Evolutionary conservation across 169 alveolate genomes (phyloP), one percentile per base, ranked within the genome.

Genomic region (Amoebophrya sp.): DNA sequence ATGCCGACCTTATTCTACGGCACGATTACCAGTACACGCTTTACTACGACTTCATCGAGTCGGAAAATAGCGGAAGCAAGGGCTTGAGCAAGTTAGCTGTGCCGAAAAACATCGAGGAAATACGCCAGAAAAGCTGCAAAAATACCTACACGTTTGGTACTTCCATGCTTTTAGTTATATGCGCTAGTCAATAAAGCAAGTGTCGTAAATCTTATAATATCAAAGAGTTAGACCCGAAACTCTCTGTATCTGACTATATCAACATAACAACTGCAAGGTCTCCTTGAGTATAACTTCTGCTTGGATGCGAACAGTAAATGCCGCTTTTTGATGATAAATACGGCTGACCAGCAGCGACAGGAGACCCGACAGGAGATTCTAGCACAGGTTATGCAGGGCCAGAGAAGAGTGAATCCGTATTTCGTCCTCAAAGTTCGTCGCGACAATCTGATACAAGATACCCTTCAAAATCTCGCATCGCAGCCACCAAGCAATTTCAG

Each of bases 121-220:
- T 77, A 39, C 26, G 1, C 38, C 33, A 33, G 41, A 14, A 33
- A 41, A 0, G 41, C 41, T 39, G 26, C 38, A 24, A 3, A 41
- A 77, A 77, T 41, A 77, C 39, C 41, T 24, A 77, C 89, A 77
- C 89, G 3, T 77, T 77, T 41, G 89, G n/a, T n/a, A n/a, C n/a
- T n/a, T n/a, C n/a, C n/a, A n/a, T n/a, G n/a, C n/a, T n/a, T n/a
- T n/a, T n/a, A n/a, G n/a, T n/a, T n/a, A n/a, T n/a, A n/a, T n/a
- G n/a, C n/a, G n/a, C n/a, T n/a, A n/a, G n/a, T n/a, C n/a, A n/a
- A n/a, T n/a, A n/a, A n/a, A n/a, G n/a, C n/a, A n/a, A n/a, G n/a
- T n/a, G n/a, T n/a, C n/a, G n/a, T n/a, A n/a, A n/a, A n/a, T n/a
- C n/a, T n/a, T n/a, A n/a, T n/a, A n/a, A n/a, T n/a, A n/a, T n/a